phyloP scores from a whole-genome alignment of 208 protist species.

The Trichomonas gallinae region DNA sequence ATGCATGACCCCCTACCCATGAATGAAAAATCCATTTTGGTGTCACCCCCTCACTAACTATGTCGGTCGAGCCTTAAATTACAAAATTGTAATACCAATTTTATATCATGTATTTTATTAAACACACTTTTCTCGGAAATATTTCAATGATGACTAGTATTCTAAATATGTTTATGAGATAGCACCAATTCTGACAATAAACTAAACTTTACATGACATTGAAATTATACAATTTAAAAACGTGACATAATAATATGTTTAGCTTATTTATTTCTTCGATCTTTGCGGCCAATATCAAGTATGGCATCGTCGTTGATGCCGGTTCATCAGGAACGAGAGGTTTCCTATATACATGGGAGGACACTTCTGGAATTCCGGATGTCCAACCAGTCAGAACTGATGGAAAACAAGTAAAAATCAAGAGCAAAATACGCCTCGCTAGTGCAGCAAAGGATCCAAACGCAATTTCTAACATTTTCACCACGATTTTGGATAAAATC shows the following conservation, averaged over 20 bases:
- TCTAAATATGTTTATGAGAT: no score
- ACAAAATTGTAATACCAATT: no score
- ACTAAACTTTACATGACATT: no score
- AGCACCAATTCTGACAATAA: no score
- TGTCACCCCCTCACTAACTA: no score
- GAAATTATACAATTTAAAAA: neutral
- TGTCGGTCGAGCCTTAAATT: no score
- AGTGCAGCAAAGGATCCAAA: neutral
- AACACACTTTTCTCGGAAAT: no score
- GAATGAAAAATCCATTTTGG: no score
- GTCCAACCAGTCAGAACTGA: neutral
- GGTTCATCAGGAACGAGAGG: neutral
- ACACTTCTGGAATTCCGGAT: neutral
- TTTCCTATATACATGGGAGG: neutral
- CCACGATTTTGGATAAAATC: neutral
- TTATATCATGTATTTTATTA: no score
- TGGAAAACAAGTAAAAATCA: neutral
- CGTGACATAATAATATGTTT: neutral
- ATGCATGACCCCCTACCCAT: no score
- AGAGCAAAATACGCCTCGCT: neutral
- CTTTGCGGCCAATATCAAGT: neutral
- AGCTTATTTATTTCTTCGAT: neutral
- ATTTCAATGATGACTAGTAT: no score
- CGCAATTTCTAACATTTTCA: neutral
- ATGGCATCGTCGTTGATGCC: neutral